Evolutionary conservation across 2,329 filamentous ascomycete genomes (phyloP).

Genomic region (Pseudogymnoascus sp.): DNA sequence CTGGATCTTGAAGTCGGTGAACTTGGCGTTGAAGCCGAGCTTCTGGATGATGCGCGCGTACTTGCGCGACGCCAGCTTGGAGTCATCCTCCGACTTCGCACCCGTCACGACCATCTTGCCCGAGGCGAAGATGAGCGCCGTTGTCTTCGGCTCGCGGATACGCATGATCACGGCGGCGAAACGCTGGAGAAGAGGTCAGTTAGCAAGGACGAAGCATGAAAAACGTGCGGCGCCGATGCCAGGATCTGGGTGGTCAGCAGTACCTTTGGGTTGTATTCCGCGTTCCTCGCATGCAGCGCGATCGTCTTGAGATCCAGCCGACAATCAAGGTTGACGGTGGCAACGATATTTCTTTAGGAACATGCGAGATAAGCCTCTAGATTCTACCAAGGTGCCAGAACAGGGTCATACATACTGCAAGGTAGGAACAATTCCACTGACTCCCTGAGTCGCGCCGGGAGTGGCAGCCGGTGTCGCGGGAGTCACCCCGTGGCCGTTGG

Average conservation of each 20-base stretch:
- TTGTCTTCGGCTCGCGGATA: conserved; percentile 98
- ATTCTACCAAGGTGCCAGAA: conserved; percentile 26
- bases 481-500: conserved; percentile 65
- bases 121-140: conserved; percentile 92
- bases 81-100: conserved; percentile 96
- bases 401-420: conserved; percentile 79
- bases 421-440: conserved; percentile 84
- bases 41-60: conserved; percentile 99
- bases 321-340: conserved; percentile 96
- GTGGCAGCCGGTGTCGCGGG: conserved; percentile 88
- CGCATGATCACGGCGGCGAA: conserved; percentile 99
- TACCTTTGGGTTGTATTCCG: conserved; percentile 98
- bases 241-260: conserved; percentile 30
- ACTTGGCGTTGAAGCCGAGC: conserved; percentile 98
- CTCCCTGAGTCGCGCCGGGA: conserved; percentile 70
- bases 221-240: conserved; percentile 32
- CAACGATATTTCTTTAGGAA: conserved; percentile 84
- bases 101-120: conserved; percentile 99
- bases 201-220: conserved; percentile 32
- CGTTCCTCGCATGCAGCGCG: conserved; percentile 93
- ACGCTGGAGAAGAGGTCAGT: conserved; percentile 51
- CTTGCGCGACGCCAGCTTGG: conserved; percentile 92
- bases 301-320: conserved; percentile 98
- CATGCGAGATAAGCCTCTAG: conserved; percentile 43
- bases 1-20: conserved; percentile 99